These are phyloP conservation scores for Murraya paniculata DNA, from an alignment of 345 rosid genomes.

Conservation along the genomic window DNA sequence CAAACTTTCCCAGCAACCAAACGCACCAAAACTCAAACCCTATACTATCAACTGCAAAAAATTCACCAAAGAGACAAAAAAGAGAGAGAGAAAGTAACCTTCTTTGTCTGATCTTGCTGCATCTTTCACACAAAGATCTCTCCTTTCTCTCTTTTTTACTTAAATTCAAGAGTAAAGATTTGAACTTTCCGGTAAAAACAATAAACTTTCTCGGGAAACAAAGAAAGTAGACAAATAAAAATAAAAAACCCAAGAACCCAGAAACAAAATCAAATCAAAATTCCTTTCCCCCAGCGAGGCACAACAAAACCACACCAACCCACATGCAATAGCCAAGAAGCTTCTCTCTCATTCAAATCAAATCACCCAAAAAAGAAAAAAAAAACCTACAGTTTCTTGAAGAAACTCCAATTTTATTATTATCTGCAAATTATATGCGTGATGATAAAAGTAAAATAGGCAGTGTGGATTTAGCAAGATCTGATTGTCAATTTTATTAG, in stretches of 20 bases:
- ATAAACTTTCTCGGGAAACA: not conserved
- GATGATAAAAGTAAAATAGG: not conserved
- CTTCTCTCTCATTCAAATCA: constrained; percentile 8
- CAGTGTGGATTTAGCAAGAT: constrained; percentile 5
- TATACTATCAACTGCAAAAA: not conserved
- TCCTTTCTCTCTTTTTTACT: not conserved
- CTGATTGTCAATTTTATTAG: not conserved
- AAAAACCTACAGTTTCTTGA: not conserved
- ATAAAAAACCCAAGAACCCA: not conserved
- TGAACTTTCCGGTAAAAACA: not conserved
- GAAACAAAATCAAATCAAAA: not conserved
- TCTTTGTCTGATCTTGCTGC: constrained; percentile 23
- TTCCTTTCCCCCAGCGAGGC: constrained; percentile 27
- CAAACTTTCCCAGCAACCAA: constrained; percentile 12
- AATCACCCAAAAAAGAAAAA: too few relatives aligned
- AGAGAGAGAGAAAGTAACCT: constrained; percentile 18
- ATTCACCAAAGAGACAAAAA: constrained; percentile 2
- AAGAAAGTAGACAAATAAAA: not conserved
- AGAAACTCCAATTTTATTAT: not conserved
- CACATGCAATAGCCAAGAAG: not conserved
- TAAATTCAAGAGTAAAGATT: constrained; percentile 7
- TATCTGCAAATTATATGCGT: not conserved
- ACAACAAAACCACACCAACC: not conserved
- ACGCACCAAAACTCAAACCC: not conserved
- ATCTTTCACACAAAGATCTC: constrained; percentile 17